Conservation (phyloP, 2,329 filamentous ascomycete species). For the Ophiognomonia clavigignenti-juglandacearum region DNA sequence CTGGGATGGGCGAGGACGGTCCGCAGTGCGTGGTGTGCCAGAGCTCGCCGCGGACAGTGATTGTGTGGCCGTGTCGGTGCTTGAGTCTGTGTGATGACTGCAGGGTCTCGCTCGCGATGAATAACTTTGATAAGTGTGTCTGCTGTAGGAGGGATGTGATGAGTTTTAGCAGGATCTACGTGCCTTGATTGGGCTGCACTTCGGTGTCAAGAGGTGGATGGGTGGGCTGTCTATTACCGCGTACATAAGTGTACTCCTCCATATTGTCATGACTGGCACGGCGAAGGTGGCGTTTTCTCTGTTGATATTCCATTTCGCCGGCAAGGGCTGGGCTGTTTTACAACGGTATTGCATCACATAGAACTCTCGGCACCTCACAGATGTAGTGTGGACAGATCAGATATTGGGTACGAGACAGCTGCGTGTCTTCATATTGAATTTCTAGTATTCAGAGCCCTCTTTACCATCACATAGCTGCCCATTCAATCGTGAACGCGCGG, state of each 20-base stretch:
- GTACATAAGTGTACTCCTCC: slow-evolving; percentile 6
- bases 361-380: too few species aligned
- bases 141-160: slow-evolving; percentile 85
- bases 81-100: slow-evolving; percentile 94
- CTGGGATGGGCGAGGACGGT: slow-evolving; percentile 64
- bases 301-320: too few species aligned
- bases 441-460: slow-evolving; percentile 3
- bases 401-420: neutral
- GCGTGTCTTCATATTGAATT: neutral
- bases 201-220: too few species aligned
- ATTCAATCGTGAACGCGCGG: slow-evolving; percentile 81
- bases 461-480: slow-evolving; percentile 72
- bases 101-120: slow-evolving; percentile 86
- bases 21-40: slow-evolving; percentile 95
- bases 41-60: slow-evolving; percentile 75
- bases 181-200: slow-evolving; percentile 50
- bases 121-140: slow-evolving; percentile 95
- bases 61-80: slow-evolving; percentile 96
- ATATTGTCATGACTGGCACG: slow-evolving; percentile 8
- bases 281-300: slow-evolving; percentile 7
- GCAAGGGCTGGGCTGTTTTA: too few species aligned
- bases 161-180: slow-evolving; percentile 87
- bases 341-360: too few species aligned
- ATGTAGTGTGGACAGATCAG: neutral
- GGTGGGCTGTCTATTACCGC: neutral